Conservation (phyloP, 2,329 filamentous ascomycete species). For the Trichoderma sp. region DNA sequence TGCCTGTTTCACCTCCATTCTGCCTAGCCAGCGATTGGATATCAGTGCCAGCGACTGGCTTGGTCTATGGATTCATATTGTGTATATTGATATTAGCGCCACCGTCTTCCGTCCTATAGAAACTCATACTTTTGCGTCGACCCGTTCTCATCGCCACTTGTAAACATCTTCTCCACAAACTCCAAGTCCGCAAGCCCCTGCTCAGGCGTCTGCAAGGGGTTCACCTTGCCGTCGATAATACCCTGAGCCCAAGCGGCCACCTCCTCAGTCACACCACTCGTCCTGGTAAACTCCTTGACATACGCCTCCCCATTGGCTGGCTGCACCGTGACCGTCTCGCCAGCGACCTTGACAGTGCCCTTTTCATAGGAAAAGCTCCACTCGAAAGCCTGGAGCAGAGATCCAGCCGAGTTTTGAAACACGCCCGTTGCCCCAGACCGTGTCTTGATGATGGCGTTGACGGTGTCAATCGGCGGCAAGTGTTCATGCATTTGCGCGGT, state of each 20-base stretch:
- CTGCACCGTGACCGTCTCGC: slow-evolving; percentile 43
- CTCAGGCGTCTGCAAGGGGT: slow-evolving; percentile 53
- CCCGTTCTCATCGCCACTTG: slow-evolving; percentile 45
- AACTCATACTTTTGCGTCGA: slow-evolving; percentile 39
- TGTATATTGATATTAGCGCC: neutral
- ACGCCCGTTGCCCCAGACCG: slow-evolving; percentile 54
- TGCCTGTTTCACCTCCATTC: neutral
- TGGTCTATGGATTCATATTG: neutral
- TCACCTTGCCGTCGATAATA: slow-evolving; percentile 44
- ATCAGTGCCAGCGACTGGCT: neutral
- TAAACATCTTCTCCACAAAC: slow-evolving; percentile 52
- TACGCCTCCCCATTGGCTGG: slow-evolving; percentile 33
- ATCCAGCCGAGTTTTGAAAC: slow-evolving; percentile 56
- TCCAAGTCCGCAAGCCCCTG: slow-evolving; percentile 61
- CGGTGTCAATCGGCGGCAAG: slow-evolving; percentile 63
- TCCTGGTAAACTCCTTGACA: slow-evolving; percentile 46
- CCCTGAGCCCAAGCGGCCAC: slow-evolving; percentile 58
- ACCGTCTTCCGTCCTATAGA: neutral
- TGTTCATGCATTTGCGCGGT: slow-evolving; percentile 53
- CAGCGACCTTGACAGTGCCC: slow-evolving; percentile 49
- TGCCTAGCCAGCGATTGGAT: neutral
- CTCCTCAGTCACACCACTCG: slow-evolving; percentile 56
- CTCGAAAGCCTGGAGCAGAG: slow-evolving; percentile 50
- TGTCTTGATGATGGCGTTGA: slow-evolving; percentile 57
- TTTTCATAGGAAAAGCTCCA: slow-evolving; percentile 57